These are phyloP conservation scores for Haematococcus lacustris DNA, from an alignment of 139 green algal genomes.

Conservation along the genomic window DNA sequence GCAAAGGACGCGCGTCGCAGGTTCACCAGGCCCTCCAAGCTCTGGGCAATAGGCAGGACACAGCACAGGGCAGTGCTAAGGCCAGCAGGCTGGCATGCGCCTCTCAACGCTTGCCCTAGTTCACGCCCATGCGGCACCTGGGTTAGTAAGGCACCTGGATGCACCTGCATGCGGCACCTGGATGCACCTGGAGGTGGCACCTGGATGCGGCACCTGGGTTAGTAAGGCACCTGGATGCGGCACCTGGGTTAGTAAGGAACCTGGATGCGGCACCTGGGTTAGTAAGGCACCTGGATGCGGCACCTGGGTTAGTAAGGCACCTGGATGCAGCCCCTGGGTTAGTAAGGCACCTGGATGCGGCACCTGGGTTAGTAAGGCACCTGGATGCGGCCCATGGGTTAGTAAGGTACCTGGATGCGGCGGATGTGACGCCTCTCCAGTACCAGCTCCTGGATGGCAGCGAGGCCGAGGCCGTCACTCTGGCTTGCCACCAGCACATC, in stretches of 20 bases:
- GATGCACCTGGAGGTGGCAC: background rate
- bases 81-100: no score
- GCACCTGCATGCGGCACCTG: background rate
- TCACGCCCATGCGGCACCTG: background rate
- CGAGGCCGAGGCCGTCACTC: no score
- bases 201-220: background rate
- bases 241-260: no score
- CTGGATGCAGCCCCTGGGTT: background rate
- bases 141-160: background rate
- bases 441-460: conserved; percentile 39
- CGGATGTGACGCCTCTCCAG: conserved; percentile 39
- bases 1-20: conserved; percentile 26
- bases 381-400: no score
- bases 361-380: no score
- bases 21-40: conserved; percentile 26
- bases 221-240: no score
- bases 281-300: background rate
- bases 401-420: conserved; percentile 40
- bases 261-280: no score
- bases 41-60: no score
- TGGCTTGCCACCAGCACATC: no score
- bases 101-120: background rate
- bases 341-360: background rate
- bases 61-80: no score
- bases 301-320: background rate